These are phyloP conservation scores for Dendrocalamus sinicus DNA, from an alignment of 176 grass and related monocot genomes.

Conservation along the genomic window DNA sequence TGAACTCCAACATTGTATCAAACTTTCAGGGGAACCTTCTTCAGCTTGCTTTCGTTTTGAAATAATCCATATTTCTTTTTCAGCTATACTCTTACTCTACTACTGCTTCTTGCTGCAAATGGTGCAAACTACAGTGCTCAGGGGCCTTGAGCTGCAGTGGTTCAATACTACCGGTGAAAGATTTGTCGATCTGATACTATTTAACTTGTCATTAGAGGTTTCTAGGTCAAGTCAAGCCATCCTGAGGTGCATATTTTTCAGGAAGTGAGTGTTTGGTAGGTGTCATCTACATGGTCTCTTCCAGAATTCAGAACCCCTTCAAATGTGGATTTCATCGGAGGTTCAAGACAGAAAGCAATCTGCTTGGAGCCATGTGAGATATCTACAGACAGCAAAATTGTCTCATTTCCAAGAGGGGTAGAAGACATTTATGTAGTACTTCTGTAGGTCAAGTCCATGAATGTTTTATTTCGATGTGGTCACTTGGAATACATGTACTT, in stretches of 20 bases:
- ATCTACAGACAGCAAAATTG: background rate
- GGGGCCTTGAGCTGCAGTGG: background rate
- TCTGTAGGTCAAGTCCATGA: background rate
- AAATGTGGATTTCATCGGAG: slow-evolving; percentile 8
- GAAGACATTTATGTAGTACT: background rate
- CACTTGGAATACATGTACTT: slow-evolving; percentile 25
- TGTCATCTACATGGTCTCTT: background rate
- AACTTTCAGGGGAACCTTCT: background rate
- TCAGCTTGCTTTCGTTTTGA: background rate
- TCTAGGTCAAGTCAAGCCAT: background rate
- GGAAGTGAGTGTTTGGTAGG: background rate
- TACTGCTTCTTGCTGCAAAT: slow-evolving; percentile 10
- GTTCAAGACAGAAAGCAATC: background rate
- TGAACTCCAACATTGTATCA: background rate
- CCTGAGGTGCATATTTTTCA: background rate
- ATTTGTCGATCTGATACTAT: background rate
- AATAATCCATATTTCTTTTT: background rate
- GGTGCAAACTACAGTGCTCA: slow-evolving; percentile 3
- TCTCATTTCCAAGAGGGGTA: background rate
- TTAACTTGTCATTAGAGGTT: background rate
- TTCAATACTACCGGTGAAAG: background rate
- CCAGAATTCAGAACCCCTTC: slow-evolving; percentile 3
- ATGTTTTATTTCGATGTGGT: background rate
- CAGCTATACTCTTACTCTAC: background rate
- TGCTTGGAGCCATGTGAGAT: background rate